These are phyloP conservation scores for Stagonosporopsis cucurbitacearum DNA, from an alignment of 2,329 filamentous ascomycete genomes.

Conservation along the genomic window DNA sequence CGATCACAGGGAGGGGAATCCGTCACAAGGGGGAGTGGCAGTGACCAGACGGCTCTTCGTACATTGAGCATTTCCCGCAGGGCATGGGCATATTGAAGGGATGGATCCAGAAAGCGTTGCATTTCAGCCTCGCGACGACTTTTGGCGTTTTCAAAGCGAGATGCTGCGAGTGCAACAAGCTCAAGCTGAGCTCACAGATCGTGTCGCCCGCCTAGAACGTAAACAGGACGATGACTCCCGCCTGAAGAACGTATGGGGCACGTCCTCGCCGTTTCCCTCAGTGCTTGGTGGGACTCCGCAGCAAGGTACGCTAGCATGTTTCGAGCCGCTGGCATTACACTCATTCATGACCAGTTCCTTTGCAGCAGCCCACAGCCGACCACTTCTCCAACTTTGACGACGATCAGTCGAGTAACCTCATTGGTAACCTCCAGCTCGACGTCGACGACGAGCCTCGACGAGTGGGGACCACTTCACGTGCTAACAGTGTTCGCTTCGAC, in stretches of 20 bases:
- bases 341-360: conserved; percentile 65
- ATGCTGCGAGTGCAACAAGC: conserved; percentile 66
- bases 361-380: conserved; percentile 80
- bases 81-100: conserved; percentile 43
- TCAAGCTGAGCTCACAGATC: conserved; percentile 67
- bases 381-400: conserved; percentile 91
- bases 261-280: conserved; percentile 85
- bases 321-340: not conserved
- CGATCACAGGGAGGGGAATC: conserved; percentile 17
- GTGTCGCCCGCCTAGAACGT: conserved; percentile 66
- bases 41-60: conserved; percentile 28
- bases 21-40: conserved; percentile 19
- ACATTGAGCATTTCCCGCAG: conserved; percentile 27
- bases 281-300: conserved; percentile 82
- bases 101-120: conserved; percentile 70
- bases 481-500: conserved; percentile 97
- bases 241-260: conserved; percentile 86
- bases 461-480: conserved; percentile 85
- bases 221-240: conserved; percentile 68
- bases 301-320: conserved; percentile 70
- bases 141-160: conserved; percentile 69
- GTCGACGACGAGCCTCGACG: conserved; percentile 85
- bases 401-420: conserved; percentile 79
- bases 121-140: conserved; percentile 69
- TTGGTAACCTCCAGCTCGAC: conserved; percentile 83